Conservation (phyloP, 2,329 filamentous ascomycete species). For the Ophiocordyceps unilateralis region DNA sequence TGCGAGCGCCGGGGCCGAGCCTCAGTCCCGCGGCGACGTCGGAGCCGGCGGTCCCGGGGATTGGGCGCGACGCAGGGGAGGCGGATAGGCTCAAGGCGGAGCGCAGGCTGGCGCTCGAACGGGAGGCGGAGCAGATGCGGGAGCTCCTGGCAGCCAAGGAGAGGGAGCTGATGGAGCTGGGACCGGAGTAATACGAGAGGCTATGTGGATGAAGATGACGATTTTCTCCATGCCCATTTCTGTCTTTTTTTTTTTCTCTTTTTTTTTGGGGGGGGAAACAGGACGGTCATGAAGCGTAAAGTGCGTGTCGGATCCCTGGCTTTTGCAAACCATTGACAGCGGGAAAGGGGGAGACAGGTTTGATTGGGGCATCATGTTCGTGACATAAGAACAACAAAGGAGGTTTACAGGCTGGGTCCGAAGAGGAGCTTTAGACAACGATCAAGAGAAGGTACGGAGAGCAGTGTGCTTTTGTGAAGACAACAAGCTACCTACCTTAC, state of each 20-base stretch:
- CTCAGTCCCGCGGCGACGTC: conserved; percentile 19
- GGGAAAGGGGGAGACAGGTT: no score
- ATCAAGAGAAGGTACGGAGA: no score
- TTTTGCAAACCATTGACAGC: no score
- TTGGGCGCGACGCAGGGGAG: conserved; percentile 16
- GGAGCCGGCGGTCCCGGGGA: conserved; percentile 9
- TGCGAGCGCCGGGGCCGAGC: conserved; percentile 25
- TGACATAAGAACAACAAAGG: no score
- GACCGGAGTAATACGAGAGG: conserved; percentile 5
- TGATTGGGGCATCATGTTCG: no score
- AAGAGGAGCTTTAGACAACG: no score
- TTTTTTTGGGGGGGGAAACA: background rate
- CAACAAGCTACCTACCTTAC: no score
- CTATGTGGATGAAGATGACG: background rate
- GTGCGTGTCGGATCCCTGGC: background rate
- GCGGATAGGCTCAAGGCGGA: conserved; percentile 39
- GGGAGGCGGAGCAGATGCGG: conserved; percentile 62
- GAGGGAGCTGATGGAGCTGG: conserved; percentile 38
- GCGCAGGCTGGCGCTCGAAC: conserved; percentile 45
- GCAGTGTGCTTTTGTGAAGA: no score
- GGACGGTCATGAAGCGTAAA: background rate
- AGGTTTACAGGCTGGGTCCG: no score
- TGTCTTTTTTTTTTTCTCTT: background rate
- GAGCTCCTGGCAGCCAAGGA: conserved; percentile 58
- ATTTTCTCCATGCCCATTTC: background rate